phyloP scores from a whole-genome alignment of 768 basidiomycete genomes.

The Scleroderma bovista region DNA sequence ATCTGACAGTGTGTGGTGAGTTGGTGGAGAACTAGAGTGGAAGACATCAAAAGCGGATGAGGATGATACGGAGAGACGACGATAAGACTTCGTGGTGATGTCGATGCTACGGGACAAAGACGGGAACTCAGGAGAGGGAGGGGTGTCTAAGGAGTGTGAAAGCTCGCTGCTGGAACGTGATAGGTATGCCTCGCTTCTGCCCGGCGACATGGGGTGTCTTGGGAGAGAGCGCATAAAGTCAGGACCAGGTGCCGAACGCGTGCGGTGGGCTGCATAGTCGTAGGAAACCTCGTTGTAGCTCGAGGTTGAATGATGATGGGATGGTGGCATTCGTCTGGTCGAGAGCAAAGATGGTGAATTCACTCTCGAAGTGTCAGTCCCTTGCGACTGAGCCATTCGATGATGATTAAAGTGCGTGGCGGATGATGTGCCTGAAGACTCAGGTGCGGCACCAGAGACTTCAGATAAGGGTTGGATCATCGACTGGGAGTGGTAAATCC shows the following conservation, averaged over 20 bases:
- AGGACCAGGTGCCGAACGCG: slow-evolving; percentile 13
- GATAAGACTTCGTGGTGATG: slow-evolving; percentile 15
- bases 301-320: slow-evolving; percentile 19
- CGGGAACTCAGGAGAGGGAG: slow-evolving; percentile 33
- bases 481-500: slow-evolving; percentile 82
- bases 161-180: slow-evolving; percentile 44
- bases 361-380: slow-evolving; percentile 8
- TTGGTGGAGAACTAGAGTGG: slow-evolving; percentile 30
- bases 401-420: slow-evolving; percentile 59
- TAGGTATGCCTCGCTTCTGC: slow-evolving; percentile 45
- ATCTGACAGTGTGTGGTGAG: slow-evolving; percentile 29
- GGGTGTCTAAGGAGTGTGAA: slow-evolving; percentile 41
- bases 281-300: slow-evolving; percentile 11
- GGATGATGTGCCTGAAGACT: slow-evolving; percentile 86
- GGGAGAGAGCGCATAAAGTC: not conserved
- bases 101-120: slow-evolving; percentile 13
- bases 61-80: slow-evolving; percentile 33
- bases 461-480: slow-evolving; percentile 48
- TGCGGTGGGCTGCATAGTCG: slow-evolving; percentile 1
- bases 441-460: slow-evolving; percentile 9
- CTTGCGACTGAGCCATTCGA: slow-evolving; percentile 2
- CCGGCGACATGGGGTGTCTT: slow-evolving; percentile 32
- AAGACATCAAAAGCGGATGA: slow-evolving; percentile 31
- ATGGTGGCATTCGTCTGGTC: slow-evolving; percentile 7
- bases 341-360: slow-evolving; percentile 4